Conservation (phyloP, 805 yeast species). For the Candida chauliodis region DNA sequence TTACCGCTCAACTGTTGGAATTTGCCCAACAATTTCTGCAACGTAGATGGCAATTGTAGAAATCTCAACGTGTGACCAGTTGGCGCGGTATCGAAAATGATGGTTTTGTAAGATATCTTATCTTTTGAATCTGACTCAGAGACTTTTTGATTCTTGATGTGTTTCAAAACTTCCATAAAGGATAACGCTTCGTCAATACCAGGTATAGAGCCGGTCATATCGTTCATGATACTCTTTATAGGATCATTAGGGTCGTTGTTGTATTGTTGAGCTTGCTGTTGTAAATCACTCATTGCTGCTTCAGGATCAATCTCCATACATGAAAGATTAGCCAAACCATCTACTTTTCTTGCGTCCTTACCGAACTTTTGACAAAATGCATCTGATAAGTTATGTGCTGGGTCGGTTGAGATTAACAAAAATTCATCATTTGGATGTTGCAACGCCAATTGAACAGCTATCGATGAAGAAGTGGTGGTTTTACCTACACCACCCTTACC, state of each 20-base stretch:
- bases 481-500: constrained; percentile 99
- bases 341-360: constrained; percentile 91
- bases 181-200: constrained; percentile 98
- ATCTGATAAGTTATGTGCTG: constrained; percentile 96
- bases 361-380: constrained; percentile 98
- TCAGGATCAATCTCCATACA: constrained; percentile 99
- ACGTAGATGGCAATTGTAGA: constrained; percentile 88
- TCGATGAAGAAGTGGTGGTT: constrained; percentile 93
- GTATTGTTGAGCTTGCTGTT: constrained; percentile 54
- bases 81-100: constrained; percentile 99
- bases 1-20: constrained; percentile 81
- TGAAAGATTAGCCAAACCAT: constrained; percentile 81
- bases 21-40: constrained; percentile 82
- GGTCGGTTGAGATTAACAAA: constrained; percentile 91
- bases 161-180: constrained; percentile 96
- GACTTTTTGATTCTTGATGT: constrained; percentile 70
- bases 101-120: constrained; percentile 61
- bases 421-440: constrained; percentile 77
- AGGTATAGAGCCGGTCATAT: constrained; percentile 91
- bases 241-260: constrained; percentile 59
- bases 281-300: constrained; percentile 86
- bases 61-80: constrained; percentile 97
- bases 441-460: constrained; percentile 90
- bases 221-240: constrained; percentile 74
- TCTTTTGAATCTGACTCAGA: constrained; percentile 18